Evolutionary conservation across 2,329 filamentous ascomycete species (phyloP), one percentile per base, ranked within the genome.

Genomic region (Tympanopsis confertula): DNA sequence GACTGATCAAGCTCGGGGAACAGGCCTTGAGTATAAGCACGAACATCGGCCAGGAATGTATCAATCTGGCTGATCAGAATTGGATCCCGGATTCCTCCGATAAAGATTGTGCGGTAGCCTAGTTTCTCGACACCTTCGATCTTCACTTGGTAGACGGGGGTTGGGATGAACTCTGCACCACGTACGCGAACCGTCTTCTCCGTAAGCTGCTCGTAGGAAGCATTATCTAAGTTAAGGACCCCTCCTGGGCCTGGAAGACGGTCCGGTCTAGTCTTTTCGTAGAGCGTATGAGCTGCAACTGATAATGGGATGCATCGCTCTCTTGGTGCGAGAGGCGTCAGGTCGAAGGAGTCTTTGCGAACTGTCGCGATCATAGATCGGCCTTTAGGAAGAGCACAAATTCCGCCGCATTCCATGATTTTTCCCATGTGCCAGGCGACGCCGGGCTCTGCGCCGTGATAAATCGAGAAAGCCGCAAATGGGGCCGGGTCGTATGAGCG

Each of bases 181-280:
- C 46, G 35, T 4, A 58, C 53, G 14, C 57, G 49, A 1, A 55
- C 51, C 1, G 54, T 56, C 4, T 47, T 42, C 38, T 57, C 56
- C 1, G 45, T 41, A 1, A 62, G 38, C 39, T 58, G 50, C 38
- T 57, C 50, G 38, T 62, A 64, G 4, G 42, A 47, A 1, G 55
- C 47, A 5, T 47, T 40, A 15, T 50, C 48, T 3, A 65, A 45
- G 33, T 57, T 43, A 5, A 65, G 49, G n/a, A 46, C 43, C 0
- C 62, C 63, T 14, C 62, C 63, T 2, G 62, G 63, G 0, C 62
- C 63, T n/a, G 44, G 40, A 3, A 66, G 47, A 4, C 54, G 39
- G 46, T 66, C 62, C 0, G 62, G 62, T 19, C 62, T 41, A 4
- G 54, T 53, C 42, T 66, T 66, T 44, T 66, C 62, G 38, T 67